Conservation (phyloP, 768 basidiomycete species). For the Gyrodon lividus region DNA sequence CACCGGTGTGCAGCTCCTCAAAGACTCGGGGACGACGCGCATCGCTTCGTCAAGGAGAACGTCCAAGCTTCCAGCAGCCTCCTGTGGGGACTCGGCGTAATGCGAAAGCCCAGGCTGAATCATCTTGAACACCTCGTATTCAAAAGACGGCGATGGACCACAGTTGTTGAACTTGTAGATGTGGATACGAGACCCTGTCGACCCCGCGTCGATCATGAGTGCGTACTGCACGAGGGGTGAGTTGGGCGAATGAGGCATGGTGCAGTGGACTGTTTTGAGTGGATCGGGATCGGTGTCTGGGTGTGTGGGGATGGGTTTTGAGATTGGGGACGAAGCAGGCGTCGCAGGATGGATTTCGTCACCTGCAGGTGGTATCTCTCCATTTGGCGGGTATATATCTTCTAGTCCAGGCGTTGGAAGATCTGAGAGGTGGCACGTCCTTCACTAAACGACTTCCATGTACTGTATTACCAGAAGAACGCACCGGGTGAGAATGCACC, state of each 20-base stretch:
- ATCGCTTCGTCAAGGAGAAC: conserved; percentile 78
- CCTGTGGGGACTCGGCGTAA: conserved; percentile 56
- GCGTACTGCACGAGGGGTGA: conserved; percentile 82
- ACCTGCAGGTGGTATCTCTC: conserved; percentile 13
- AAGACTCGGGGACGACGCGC: conserved; percentile 63
- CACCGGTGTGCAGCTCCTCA: conserved; percentile 74
- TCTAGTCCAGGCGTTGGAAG: conserved; percentile 18
- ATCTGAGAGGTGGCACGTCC: conserved; percentile 4
- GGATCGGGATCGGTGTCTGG: conserved; percentile 76
- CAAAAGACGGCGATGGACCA: conserved; percentile 68
- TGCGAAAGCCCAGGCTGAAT: conserved; percentile 76
- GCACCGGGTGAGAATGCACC: conserved; percentile 19
- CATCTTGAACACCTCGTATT: conserved; percentile 91
- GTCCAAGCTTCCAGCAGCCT: conserved; percentile 79
- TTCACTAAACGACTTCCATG: conserved; percentile 14
- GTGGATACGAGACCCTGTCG: conserved; percentile 96
- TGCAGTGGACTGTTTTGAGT: conserved; percentile 70
- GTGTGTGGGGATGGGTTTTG: conserved; percentile 42
- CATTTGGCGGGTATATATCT: conserved; percentile 23
- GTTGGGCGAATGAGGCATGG: conserved; percentile 45
- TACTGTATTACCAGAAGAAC: conserved; percentile 23
- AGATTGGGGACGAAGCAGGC: conserved; percentile 1
- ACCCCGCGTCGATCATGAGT: conserved; percentile 97
- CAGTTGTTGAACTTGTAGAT: conserved; percentile 98
- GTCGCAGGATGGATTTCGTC: neutral